phyloP scores from a whole-genome alignment of 2,329 filamentous ascomycete species.

The Periconia digitata region DNA sequence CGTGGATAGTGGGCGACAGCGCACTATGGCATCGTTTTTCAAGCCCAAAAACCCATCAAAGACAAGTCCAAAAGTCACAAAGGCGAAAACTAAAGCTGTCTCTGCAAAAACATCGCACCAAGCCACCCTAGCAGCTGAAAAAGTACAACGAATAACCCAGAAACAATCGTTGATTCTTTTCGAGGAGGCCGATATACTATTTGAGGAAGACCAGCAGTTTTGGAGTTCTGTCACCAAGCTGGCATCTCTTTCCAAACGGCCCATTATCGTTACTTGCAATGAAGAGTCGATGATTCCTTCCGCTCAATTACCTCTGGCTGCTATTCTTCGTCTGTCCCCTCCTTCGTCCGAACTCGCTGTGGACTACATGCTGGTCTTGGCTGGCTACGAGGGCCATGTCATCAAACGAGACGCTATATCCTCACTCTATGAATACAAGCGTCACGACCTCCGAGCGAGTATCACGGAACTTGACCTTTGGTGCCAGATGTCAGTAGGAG shows the following conservation, averaged over 20 bases:
- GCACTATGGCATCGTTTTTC: slow-evolving; percentile 81
- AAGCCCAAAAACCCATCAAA: slow-evolving; percentile 45
- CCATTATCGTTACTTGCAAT: slow-evolving; percentile 94
- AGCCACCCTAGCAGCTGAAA: slow-evolving; percentile 23
- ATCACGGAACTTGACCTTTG: slow-evolving; percentile 89
- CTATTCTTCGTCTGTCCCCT: slow-evolving; percentile 74
- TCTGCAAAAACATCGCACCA: slow-evolving; percentile 19
- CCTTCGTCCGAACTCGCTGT: slow-evolving; percentile 69
- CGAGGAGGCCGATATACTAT: slow-evolving; percentile 91
- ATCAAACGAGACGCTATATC: slow-evolving; percentile 68
- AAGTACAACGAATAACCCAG: slow-evolving; percentile 54
- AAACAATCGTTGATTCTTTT: slow-evolving; percentile 93
- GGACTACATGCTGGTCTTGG: slow-evolving; percentile 79
- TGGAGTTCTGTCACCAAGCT: slow-evolving; percentile 81
- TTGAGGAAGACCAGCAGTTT: slow-evolving; percentile 94
- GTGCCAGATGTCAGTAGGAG: slow-evolving; percentile 95
- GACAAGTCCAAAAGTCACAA: slow-evolving; percentile 22
- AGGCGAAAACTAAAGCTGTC: slow-evolving; percentile 13
- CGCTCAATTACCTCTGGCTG: slow-evolving; percentile 75
- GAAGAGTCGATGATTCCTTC: slow-evolving; percentile 81
- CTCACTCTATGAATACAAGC: slow-evolving; percentile 69
- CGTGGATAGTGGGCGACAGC: slow-evolving; percentile 69
- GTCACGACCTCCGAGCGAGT: slow-evolving; percentile 74
- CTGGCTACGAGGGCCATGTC: slow-evolving; percentile 86
- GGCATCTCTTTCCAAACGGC: slow-evolving; percentile 81